Conservation (phyloP, 2,329 filamentous ascomycete genomes). For the Claviceps cyperi region DNA sequence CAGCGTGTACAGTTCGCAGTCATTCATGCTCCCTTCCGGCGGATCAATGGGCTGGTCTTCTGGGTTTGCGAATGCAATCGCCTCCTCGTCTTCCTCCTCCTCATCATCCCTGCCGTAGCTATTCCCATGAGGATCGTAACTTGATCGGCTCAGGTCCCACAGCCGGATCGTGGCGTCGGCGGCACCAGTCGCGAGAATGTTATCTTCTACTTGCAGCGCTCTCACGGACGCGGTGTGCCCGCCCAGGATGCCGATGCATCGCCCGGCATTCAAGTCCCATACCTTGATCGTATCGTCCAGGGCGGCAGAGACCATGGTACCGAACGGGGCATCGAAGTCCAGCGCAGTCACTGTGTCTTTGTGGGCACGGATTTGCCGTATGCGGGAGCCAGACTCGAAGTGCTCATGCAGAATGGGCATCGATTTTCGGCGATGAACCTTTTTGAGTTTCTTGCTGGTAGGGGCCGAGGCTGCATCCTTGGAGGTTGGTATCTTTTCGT, state of each 20-base stretch:
- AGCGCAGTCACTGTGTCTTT: slow-evolving; percentile 76
- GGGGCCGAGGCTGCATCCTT: slow-evolving; percentile 27
- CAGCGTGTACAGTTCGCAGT: slow-evolving; percentile 79
- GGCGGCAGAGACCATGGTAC: slow-evolving; percentile 82
- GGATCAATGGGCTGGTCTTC: slow-evolving; percentile 56
- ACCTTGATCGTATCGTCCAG: slow-evolving; percentile 89
- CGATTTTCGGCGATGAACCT: slow-evolving; percentile 56
- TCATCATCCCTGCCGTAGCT: slow-evolving; percentile 41
- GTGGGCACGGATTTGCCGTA: slow-evolving; percentile 80
- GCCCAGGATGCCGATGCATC: slow-evolving; percentile 82
- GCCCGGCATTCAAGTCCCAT: slow-evolving; percentile 89
- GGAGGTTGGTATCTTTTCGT: slow-evolving; percentile 67
- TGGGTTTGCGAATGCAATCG: slow-evolving; percentile 57
- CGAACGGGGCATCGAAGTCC: slow-evolving; percentile 96
- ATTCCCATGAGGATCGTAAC: slow-evolving; percentile 59
- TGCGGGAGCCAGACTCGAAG: slow-evolving; percentile 75
- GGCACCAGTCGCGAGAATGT: slow-evolving; percentile 85
- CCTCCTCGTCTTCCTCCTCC: slow-evolving; percentile 47
- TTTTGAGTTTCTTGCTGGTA: slow-evolving; percentile 29
- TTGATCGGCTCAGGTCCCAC: slow-evolving; percentile 86
- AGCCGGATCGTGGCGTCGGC: slow-evolving; percentile 88
- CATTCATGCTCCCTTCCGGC: slow-evolving; percentile 66
- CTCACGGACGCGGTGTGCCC: slow-evolving; percentile 91
- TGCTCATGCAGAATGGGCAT: slow-evolving; percentile 95
- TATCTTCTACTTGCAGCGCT: slow-evolving; percentile 86